Base-by-base conservation (phyloP, 768 basidiomycete species). In the Astraeus odoratus region DNA sequence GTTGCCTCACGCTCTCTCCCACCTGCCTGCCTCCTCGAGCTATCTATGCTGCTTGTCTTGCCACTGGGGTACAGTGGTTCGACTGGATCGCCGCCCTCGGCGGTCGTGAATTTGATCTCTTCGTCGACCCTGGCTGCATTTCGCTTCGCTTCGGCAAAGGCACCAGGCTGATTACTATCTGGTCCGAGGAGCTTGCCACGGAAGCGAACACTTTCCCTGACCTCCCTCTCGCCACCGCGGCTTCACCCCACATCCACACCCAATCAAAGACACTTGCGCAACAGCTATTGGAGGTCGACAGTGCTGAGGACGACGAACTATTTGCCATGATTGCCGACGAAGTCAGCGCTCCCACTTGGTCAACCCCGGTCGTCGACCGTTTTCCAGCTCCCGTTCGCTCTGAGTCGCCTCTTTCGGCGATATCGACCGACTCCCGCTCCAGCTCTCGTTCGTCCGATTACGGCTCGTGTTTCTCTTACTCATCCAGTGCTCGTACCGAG, bases 101-200 rank as follows among this genome's bases (percentile, higher is more conserved):
- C 9, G 73, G 76, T 52, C 65, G 68, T 46, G 82, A 84, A 65
- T 81, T 89, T 58, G 86, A 89, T 63, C 74, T 90, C 49, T 83
- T 85, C 64, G 75, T 87, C 54, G 83, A 89, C 61, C 87, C 87
- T 51, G 86, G 85, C 49, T 80, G 77, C 59, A 77, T 90, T 51
- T 81, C 81, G 47, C 67, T 86, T 51, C 83, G 83, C 49, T 71
- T 74, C 57, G 73, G 71, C 42, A 69, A 60, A 47, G 57, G 60
- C 23, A 61, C 67, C 44, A 71, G 73, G 56, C 69, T 78, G 45
- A 60, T 78, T 57, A 83, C 77, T 42, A 58, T 89, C 56, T 89
- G 86, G 86, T 75, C 80, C 4, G 80, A 80, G 46, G 73, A 77
- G 52, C 53, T 66, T 36, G 58, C 70, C 40, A 60, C 66, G 24